Percentiles rank a stretch among this genome's conserved stretches.
Conservation (phyloP, 1,139 yeast species). For the Blastobotrys elegans region DNA sequence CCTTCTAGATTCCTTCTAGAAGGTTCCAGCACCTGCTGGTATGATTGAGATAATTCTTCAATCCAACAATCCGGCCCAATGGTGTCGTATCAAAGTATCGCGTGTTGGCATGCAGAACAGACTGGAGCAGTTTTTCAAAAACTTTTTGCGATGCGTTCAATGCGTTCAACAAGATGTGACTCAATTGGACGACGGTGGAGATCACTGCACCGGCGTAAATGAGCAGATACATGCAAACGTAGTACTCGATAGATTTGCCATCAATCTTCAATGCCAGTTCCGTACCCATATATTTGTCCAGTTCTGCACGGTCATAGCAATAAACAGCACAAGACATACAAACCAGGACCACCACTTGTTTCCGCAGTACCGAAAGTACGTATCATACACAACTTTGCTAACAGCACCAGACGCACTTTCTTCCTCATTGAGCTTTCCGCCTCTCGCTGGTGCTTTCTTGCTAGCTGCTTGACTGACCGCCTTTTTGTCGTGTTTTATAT, state of each 20-base stretch:
- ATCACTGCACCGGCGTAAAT: conserved; percentile 57
- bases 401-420: conserved; percentile 80
- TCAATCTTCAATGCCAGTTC: conserved; percentile 52
- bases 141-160: conserved; percentile 72
- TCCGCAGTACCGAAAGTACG: conserved; percentile 45
- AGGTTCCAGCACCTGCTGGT: too few species aligned
- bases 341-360: conserved; percentile 42
- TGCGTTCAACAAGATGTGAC: not conserved
- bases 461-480: not conserved
- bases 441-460: too few species aligned
- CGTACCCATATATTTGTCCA: conserved; percentile 65
- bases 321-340: conserved; percentile 57
- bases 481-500: not conserved
- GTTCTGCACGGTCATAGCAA: conserved; percentile 56
- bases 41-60: too few species aligned
- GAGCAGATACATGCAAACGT: conserved; percentile 55
- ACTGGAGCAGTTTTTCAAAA: conserved; percentile 58
- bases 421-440: conserved; percentile 61
- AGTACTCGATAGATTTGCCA: conserved; percentile 47
- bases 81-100: conserved; percentile 96
- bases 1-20: too few species aligned
- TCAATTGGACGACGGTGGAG: not conserved
- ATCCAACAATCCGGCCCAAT: conserved; percentile 86
- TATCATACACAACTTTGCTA: conserved; percentile 58
- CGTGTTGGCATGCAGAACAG: conserved; percentile 64